Evolutionary conservation across 257 asterid species (phyloP).

Genomic region (Nicotiana tabacum): DNA sequence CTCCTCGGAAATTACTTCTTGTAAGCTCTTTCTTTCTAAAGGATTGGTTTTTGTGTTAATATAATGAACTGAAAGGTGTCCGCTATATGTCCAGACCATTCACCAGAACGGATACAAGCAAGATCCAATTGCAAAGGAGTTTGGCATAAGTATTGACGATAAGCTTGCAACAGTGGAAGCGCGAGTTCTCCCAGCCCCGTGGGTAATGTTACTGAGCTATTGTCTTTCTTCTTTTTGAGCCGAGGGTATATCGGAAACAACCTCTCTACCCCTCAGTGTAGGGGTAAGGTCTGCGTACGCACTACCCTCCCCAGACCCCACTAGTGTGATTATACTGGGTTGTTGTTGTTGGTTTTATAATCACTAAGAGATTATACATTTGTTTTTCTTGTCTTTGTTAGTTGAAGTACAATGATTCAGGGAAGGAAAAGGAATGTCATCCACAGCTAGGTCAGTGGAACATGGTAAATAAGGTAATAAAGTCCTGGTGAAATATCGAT

Average conservation of each 20-base stretch:
- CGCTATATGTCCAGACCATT: conserved; percentile 52
- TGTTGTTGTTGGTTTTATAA: not conserved
- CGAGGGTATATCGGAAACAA: too few species aligned
- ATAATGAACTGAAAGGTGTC: not conserved
- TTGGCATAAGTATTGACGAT: conserved; percentile 86
- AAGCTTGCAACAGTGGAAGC: conserved; percentile 87
- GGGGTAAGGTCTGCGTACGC: too few species aligned
- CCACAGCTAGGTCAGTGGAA: conserved; percentile 99
- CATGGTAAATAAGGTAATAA: conserved; percentile 87
- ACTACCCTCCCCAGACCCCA: too few species aligned
- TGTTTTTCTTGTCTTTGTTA: conserved; percentile 21
- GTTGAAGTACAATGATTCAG: conserved; percentile 90
- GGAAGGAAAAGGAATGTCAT: conserved; percentile 92
- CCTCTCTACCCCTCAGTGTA: too few species aligned
- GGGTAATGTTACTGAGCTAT: conserved; percentile 45
- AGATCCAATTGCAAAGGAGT: conserved; percentile 91
- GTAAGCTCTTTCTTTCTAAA: too few species aligned
- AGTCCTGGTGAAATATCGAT: not conserved
- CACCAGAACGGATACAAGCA: conserved; percentile 75
- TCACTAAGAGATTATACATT: not conserved
- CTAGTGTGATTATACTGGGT: too few species aligned
- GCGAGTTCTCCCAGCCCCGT: conserved; percentile 96
- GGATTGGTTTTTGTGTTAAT: too few species aligned
- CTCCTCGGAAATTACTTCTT: too few species aligned
- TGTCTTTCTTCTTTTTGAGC: too few species aligned